Evolutionary conservation across 1,139 yeast species (phyloP).

Genomic region (Geotrichum reessii): DNA sequence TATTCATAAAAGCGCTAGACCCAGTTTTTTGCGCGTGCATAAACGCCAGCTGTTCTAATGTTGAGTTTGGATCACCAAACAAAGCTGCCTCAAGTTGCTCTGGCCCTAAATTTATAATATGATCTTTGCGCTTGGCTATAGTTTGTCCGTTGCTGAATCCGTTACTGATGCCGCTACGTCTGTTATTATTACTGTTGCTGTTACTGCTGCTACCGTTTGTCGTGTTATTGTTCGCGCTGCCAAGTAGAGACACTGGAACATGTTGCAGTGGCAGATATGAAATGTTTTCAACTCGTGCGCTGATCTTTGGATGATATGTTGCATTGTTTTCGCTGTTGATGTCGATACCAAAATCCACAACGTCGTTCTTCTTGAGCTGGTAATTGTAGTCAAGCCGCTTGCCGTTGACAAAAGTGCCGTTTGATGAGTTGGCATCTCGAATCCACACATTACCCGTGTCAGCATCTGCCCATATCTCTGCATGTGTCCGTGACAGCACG

Average conservation of each 20-base stretch:
- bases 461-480: conserved; percentile 76
- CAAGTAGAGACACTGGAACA: not conserved
- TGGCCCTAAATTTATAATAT: not conserved
- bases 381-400: conserved; percentile 57
- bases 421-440: conserved; percentile 82
- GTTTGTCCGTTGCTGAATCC: not conserved
- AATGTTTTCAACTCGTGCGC: conserved; percentile 71
- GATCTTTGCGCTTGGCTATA: not conserved
- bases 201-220: conserved; percentile 1
- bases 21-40: conserved; percentile 51
- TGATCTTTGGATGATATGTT: conserved; percentile 74
- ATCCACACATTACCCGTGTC: conserved; percentile 63
- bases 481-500: conserved; percentile 89
- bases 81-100: conserved; percentile 52
- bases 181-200: not conserved
- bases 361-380: conserved; percentile 59
- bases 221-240: not conserved
- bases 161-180: not conserved
- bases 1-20: conserved; percentile 58
- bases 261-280: conserved; percentile 47
- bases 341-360: conserved; percentile 84
- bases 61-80: conserved; percentile 67
- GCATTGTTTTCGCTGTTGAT: conserved; percentile 52
- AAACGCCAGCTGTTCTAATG: conserved; percentile 54
- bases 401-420: conserved; percentile 89